Evolutionary conservation across 2,329 filamentous ascomycete species (phyloP), one percentile per base, ranked within the genome.

Genomic region (Coniochaeta prunicola): DNA sequence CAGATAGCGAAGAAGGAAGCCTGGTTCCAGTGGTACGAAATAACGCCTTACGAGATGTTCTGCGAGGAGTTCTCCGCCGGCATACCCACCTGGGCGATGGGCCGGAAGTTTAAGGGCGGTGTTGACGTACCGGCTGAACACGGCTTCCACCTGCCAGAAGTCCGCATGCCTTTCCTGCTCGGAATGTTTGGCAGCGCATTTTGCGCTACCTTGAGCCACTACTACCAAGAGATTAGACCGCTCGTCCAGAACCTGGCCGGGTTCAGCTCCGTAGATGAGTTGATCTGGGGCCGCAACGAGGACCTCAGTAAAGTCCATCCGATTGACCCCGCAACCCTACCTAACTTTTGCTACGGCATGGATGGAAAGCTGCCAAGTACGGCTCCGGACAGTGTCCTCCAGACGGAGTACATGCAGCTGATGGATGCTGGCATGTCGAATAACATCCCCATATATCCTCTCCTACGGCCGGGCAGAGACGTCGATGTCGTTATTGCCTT

Each of bases 381-480:
- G 0, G 89, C 88, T n/a, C 92, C 94, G 0, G 83, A 87, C 33
- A 91, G 85, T 59, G 84, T 96, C 40, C 86, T 90, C 66, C 78
- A 84, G 19, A 81, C 80, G 15, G 80, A 87, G 50, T 88, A 96
- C 70, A 80, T 93, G 19, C 87, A 90, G 63, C 80, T 93, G 17
- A 97, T 97, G 92, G 94, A 99, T 71, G 92, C 94, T 1, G 94
- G 94, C 56, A 99, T 99, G 94, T 96, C 90, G 64, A 97, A 99
- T 71, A 99, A 99, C 68, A 79, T 99, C 9, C 94, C 94, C 1
- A 92, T 97, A 45, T 99, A 99, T 70, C 94, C 94, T 0, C 81
- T 97, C 3, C 85, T 99, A 19, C 86, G 94, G 12, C 91, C 91
- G 0, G 93, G 92, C 2, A 84, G 94, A 36, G 83, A 96, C 59